These are phyloP conservation scores for Eucalyptus albens DNA, from an alignment of 345 rosid species.

Conservation along the genomic window DNA sequence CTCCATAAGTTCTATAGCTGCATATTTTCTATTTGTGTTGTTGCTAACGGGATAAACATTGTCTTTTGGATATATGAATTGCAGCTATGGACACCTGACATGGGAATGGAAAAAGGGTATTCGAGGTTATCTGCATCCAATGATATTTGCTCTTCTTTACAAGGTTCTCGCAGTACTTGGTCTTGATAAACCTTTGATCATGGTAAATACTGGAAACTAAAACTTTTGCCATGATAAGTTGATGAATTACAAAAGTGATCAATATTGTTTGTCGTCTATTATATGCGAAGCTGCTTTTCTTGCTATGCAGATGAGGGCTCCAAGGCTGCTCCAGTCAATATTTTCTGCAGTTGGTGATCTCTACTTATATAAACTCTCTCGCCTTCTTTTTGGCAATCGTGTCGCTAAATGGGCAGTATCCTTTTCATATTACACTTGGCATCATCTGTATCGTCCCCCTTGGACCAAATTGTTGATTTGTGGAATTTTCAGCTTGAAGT, in stretches of 20 bases:
- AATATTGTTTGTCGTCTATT: neutral
- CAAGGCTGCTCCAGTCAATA: slow-evolving; percentile 68
- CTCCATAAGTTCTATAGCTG: neutral
- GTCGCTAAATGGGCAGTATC: slow-evolving; percentile 90
- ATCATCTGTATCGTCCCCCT: neutral
- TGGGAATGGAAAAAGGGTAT: slow-evolving; percentile 95
- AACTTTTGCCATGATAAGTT: neutral
- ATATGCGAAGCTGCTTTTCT: neutral
- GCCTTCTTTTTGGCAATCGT: slow-evolving; percentile 31
- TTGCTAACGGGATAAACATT: neutral
- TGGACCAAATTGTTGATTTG: neutral
- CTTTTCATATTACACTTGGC: slow-evolving; percentile 6
- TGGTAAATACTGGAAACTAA: slow-evolving; percentile 30
- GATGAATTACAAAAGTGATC: neutral
- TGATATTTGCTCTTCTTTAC: slow-evolving; percentile 62
- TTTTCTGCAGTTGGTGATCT: slow-evolving; percentile 90
- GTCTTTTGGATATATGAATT: neutral
- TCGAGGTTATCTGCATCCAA: slow-evolving; percentile 86
- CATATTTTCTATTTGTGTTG: neutral
- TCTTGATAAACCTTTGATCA: slow-evolving; percentile 58
- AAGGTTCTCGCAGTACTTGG: slow-evolving; percentile 51
- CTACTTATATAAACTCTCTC: slow-evolving; percentile 59
- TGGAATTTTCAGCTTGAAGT: neutral
- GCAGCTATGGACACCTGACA: slow-evolving; percentile 85
- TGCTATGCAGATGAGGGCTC: slow-evolving; percentile 47